Conservation (phyloP, 768 basidiomycete species). For the Mycena amicta region DNA sequence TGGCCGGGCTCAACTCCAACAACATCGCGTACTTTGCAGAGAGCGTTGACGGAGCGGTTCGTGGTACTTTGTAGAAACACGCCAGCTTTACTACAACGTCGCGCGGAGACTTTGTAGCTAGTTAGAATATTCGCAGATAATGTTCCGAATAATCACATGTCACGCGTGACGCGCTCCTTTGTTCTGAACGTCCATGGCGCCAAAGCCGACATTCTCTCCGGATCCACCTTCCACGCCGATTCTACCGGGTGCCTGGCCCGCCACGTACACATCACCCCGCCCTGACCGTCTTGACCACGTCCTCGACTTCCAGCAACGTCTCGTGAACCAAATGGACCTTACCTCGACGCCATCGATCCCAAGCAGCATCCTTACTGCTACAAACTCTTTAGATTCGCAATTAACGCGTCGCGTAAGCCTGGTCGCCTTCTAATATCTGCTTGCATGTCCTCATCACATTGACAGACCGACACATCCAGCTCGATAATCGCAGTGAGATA, state of each 20-base stretch:
- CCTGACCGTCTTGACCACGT: conserved; percentile 32
- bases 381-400: conserved; percentile 24
- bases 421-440: background rate
- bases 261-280: conserved; percentile 22
- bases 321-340: conserved; percentile 21
- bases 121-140: background rate
- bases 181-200: background rate
- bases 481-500: conserved; percentile 23
- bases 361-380: conserved; percentile 12
- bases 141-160: background rate
- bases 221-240: conserved; percentile 24
- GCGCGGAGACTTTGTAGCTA: background rate
- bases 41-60: conserved; percentile 81
- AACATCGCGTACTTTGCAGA: conserved; percentile 93
- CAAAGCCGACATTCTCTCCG: conserved; percentile 29
- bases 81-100: background rate
- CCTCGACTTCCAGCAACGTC: conserved; percentile 29
- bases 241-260: conserved; percentile 52
- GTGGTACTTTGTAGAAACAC: conserved; percentile 61
- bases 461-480: conserved; percentile 19
- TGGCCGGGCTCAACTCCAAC: conserved; percentile 83
- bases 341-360: conserved; percentile 6
- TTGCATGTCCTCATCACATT: conserved; percentile 4
- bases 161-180: background rate
- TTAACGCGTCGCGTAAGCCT: conserved; percentile 23